Evolutionary conservation across 768 basidiomycete genomes (phyloP).

Genomic region (Phlebiopsis gigantea): DNA sequence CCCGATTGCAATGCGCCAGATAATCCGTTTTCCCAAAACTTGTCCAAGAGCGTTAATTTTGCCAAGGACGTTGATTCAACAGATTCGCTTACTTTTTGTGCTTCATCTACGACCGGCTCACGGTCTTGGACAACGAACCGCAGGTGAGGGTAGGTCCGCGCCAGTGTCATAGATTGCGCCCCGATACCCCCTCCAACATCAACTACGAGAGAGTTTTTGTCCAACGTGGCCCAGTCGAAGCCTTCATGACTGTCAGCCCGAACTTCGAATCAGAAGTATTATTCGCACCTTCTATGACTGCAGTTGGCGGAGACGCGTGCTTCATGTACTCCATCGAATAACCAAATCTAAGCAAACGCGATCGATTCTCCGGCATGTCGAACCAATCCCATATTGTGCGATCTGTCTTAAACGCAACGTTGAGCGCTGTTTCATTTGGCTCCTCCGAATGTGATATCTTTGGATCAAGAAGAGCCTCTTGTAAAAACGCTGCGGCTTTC

Average conservation of each 20-base stretch:
- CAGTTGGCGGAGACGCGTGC: no score
- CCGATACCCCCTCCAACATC: slow-evolving; percentile 32
- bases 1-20: neutral
- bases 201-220: slow-evolving; percentile 22
- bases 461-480: slow-evolving; percentile 19
- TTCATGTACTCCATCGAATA: no score
- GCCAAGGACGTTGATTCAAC: no score
- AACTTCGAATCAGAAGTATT: neutral
- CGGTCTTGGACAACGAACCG: slow-evolving; percentile 28
- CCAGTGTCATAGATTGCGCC: slow-evolving; percentile 18
- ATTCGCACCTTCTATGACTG: no score
- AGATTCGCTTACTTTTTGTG: neutral
- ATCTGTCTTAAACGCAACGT: slow-evolving; percentile 17
- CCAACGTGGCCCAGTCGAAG: slow-evolving; percentile 24
- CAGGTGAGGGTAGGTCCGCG: slow-evolving; percentile 18
- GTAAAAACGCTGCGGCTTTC: slow-evolving; percentile 17
- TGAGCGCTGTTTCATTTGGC: slow-evolving; percentile 16
- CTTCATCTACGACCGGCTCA: slow-evolving; percentile 18
- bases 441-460: slow-evolving; percentile 12
- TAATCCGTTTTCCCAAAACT: no score
- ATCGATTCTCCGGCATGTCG: slow-evolving; percentile 8
- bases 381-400: slow-evolving; percentile 16
- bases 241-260: neutral
- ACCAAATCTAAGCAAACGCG: no score
- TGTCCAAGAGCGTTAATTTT: no score